phyloP scores from a whole-genome alignment of 2,329 filamentous ascomycete species.

The Nannizziopsis arthrosporioides region DNA sequence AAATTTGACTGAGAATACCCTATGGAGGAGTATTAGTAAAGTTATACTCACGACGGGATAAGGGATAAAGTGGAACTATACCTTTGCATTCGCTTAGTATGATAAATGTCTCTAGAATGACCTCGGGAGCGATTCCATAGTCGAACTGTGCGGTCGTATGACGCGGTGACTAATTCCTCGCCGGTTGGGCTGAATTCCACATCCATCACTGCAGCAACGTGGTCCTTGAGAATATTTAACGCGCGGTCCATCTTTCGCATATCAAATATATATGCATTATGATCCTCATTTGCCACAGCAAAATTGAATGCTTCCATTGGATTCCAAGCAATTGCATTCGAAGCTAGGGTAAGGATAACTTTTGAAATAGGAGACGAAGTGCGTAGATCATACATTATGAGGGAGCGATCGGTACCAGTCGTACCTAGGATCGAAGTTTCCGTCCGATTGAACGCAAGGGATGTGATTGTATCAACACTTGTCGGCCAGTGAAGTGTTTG shows the following conservation, averaged over 20 bases:
- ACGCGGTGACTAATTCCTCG: conserved; percentile 81
- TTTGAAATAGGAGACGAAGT: conserved; percentile 74
- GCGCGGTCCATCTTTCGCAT: conserved; percentile 82
- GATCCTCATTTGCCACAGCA: conserved; percentile 85
- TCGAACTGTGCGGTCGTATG: conserved; percentile 77
- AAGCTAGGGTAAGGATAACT: conserved; percentile 67
- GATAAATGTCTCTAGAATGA: conserved; percentile 84
- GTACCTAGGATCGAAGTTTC: conserved; percentile 87
- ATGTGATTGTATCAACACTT: conserved; percentile 77
- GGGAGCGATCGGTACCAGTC: conserved; percentile 68
- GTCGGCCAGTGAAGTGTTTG: conserved; percentile 82
- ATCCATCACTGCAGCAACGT: conserved; percentile 89
- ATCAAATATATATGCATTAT: conserved; percentile 87
- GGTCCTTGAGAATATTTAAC: conserved; percentile 79
- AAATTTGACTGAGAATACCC: conserved; percentile 74
- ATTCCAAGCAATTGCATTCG: conserved; percentile 81
- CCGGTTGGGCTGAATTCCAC: conserved; percentile 92
- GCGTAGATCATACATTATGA: conserved; percentile 85
- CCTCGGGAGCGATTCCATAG: conserved; percentile 72
- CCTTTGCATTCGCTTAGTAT: conserved; percentile 92
- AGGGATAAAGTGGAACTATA: conserved; percentile 18
- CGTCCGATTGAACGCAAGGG: conserved; percentile 80
- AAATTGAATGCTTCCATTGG: conserved; percentile 96
- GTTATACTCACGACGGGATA: background rate
- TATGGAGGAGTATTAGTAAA: conserved; percentile 16